phyloP scores from a whole-genome alignment of 2,329 filamentous ascomycete genomes.

The Penicillium palitans region DNA sequence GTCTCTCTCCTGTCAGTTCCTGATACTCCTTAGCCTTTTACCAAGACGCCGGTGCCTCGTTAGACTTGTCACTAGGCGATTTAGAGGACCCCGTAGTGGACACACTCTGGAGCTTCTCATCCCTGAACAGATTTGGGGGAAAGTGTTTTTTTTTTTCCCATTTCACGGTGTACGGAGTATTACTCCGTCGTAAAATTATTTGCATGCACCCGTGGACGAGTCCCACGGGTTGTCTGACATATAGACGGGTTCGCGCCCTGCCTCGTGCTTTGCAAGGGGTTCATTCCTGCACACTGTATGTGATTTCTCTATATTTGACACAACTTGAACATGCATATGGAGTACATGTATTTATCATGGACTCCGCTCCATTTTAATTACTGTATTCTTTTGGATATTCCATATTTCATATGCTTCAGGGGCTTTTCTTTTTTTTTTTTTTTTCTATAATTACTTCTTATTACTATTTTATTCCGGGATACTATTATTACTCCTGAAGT shows the following conservation, averaged over 20 bases:
- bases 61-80: slow-evolving; percentile 4
- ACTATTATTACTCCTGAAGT: slow-evolving; percentile 3
- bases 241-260: slow-evolving; percentile 19
- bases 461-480: neutral
- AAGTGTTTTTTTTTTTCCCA: neutral
- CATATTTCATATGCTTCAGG: neutral
- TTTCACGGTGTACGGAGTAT: neutral
- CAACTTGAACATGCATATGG: neutral
- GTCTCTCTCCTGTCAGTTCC: neutral
- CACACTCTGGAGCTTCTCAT: neutral
- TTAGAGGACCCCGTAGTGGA: slow-evolving; percentile 15
- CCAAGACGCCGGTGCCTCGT: slow-evolving; percentile 6
- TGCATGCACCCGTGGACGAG: slow-evolving; percentile 16
- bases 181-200: neutral
- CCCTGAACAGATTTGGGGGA: neutral
- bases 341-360: neutral
- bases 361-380: slow-evolving; percentile 3
- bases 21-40: neutral
- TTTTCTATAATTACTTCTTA: slow-evolving; percentile 2
- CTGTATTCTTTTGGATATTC: neutral
- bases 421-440: neutral
- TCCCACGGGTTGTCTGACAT: slow-evolving; percentile 10
- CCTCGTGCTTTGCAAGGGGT: slow-evolving; percentile 20
- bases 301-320: slow-evolving; percentile 1
- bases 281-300: neutral